Base-by-base conservation (phyloP, 2,329 filamentous ascomycete genomes). In the Fusarium sp. region DNA sequence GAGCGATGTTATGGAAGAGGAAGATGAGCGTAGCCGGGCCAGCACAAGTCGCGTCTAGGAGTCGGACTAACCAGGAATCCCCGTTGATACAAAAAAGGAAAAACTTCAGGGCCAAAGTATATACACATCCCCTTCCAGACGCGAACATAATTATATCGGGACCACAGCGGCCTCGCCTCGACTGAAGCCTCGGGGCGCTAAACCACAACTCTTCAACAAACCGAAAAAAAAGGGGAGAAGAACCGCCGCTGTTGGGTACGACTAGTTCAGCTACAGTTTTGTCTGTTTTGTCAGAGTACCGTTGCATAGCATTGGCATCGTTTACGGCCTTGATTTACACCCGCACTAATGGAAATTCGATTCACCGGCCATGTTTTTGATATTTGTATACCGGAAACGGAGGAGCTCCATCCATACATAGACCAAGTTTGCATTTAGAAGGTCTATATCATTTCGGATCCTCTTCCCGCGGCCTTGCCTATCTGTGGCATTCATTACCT, bases 1-100 rank as follows among this genome's bases (percentile, higher is more conserved):
- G 68, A 97, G 93, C 78, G 93, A 97, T 79, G 93, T 97, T 27
- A 85, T 96, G 29, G 91, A 93, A 76, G 93, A 93, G 76, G 91
- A 96, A 69, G 92, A 96, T 71, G 93, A 96, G 79, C 85, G 89
- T 55, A 92, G 91, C 76, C 87, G 91, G 20, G 92, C 91, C 13
- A 92, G 91, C 71, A 89, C 89, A 69, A 89, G 86, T 75, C 85
- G 86, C 31, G 73, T 73, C 40, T 78, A 78, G 72, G 73, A 75
- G 38, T 73, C 69, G 11, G 64, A 69, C 44, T 69, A 55, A 68
- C 57, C 20, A 44, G 57, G 44, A 68, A 62, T 58, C 56, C 61
- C 53, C 50, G 44, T 34, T 44, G 27, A 64, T 57, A 58, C 53
- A 58, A 57, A 27, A 27, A n/a, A 27, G 11, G 55, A 54, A 46